phyloP scores from a whole-genome alignment of 1,284 basidiomycete genomes.

The Pholiota adiposa region DNA sequence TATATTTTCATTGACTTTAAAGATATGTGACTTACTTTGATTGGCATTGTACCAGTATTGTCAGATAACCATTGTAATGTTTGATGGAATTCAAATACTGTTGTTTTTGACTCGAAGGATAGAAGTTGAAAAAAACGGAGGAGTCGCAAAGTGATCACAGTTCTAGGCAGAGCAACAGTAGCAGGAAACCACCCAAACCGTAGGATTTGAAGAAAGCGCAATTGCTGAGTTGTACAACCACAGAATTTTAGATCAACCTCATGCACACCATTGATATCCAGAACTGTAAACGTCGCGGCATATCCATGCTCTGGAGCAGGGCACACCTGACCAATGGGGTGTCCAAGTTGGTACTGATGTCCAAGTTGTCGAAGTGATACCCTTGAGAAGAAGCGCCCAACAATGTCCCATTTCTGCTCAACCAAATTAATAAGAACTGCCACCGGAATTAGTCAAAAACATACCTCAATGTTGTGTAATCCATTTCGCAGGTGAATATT shows the following conservation, averaged over 20 bases:
- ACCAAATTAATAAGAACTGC: background rate
- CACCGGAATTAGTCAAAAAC: background rate
- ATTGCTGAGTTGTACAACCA: constrained; percentile 10
- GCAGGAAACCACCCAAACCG: constrained; percentile 28
- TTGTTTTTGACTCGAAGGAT: constrained; percentile 30
- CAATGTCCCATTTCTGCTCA: constrained; percentile 25
- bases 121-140: constrained; percentile 30
- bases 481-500: background rate
- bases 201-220: constrained; percentile 30
- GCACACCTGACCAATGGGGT: constrained; percentile 23
- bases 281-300: constrained; percentile 18
- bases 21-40: constrained; percentile 13
- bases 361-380: constrained; percentile 26
- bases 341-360: constrained; percentile 30
- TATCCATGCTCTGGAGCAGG: constrained; percentile 5
- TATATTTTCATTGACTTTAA: background rate
- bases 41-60: constrained; percentile 25
- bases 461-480: background rate
- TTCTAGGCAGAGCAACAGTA: constrained; percentile 22
- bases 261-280: constrained; percentile 24
- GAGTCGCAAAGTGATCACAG: constrained; percentile 24
- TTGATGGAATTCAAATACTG: constrained; percentile 29
- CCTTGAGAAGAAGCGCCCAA: constrained; percentile 26
- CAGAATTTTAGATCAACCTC: constrained; percentile 23
- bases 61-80: constrained; percentile 25